A percentile compares a stretch with the other conserved stretches of the same genome.
These are phyloP conservation scores for Perkinsela sp. DNA, from an alignment of 208 protist genomes.

Conservation along the genomic window DNA sequence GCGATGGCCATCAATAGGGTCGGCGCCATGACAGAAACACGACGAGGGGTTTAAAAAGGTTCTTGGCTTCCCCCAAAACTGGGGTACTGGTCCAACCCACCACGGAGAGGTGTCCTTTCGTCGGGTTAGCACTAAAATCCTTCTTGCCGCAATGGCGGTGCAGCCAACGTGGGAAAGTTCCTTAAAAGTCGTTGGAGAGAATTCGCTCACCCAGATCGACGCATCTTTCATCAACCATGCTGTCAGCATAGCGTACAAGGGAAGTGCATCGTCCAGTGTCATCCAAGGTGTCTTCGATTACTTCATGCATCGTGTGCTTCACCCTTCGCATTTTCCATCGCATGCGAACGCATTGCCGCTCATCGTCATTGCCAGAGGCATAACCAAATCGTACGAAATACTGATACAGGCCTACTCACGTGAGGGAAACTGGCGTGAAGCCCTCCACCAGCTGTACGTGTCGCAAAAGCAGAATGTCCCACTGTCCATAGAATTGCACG, in stretches of 20 bases:
- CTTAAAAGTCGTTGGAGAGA: background rate
- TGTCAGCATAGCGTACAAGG: background rate
- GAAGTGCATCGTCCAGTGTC: background rate
- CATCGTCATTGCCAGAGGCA: background rate
- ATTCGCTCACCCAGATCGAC: background rate
- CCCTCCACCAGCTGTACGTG: background rate
- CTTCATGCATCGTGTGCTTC: background rate
- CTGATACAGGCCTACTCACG: background rate
- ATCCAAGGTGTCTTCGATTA: background rate
- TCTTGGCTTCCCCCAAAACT: too few species aligned
- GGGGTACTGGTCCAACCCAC: too few species aligned
- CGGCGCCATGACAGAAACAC: too few species aligned
- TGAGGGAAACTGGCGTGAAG: background rate
- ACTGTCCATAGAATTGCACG: background rate
- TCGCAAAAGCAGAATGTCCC: background rate
- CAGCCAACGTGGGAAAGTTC: background rate
- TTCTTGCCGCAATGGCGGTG: background rate
- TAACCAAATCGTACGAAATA: background rate
- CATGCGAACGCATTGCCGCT: background rate
- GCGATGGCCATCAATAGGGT: too few species aligned
- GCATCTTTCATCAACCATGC: background rate
- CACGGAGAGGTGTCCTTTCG: too few species aligned
- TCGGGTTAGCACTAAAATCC: too few species aligned
- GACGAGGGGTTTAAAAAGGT: too few species aligned
- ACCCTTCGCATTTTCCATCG: too few species aligned